phyloP scores from a whole-genome alignment of 2,329 filamentous ascomycete species.

The Chaetothyriales sp. region DNA sequence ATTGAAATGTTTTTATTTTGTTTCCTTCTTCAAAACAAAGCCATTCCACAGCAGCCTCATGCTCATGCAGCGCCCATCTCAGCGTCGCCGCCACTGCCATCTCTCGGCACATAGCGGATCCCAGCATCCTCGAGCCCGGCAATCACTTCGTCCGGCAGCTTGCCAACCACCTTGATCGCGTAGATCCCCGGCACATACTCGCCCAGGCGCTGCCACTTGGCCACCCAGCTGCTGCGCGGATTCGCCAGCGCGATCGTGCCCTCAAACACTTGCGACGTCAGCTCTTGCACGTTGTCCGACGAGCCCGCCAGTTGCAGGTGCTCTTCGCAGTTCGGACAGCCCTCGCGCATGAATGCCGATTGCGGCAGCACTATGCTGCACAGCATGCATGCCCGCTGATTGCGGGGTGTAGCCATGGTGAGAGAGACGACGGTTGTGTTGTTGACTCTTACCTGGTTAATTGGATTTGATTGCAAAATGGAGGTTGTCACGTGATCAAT shows the following conservation, averaged over 20 bases:
- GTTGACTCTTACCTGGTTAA: too few species aligned
- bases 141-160: slow-evolving; percentile 44
- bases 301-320: slow-evolving; percentile 72
- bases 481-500: too few species aligned
- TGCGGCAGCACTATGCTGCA: slow-evolving; percentile 64
- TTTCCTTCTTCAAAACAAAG: background rate
- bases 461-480: too few species aligned
- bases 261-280: slow-evolving; percentile 92
- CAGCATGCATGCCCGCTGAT: slow-evolving; percentile 94
- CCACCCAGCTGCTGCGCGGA: slow-evolving; percentile 78
- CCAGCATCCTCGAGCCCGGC: slow-evolving; percentile 42
- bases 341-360: slow-evolving; percentile 69
- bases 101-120: slow-evolving; percentile 44
- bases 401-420: slow-evolving; percentile 43
- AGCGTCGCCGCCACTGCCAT: slow-evolving; percentile 31
- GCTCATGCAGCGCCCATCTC: background rate
- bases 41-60: slow-evolving; percentile 20
- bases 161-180: slow-evolving; percentile 80
- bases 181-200: slow-evolving; percentile 80
- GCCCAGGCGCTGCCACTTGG: slow-evolving; percentile 88
- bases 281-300: slow-evolving; percentile 70
- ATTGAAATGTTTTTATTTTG: too few species aligned
- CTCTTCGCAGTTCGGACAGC: slow-evolving; percentile 93
- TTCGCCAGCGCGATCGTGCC: slow-evolving; percentile 75
- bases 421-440: background rate